Conservation (phyloP, 179 eudicot genomes). For the Corrigiola litoralis region DNA sequence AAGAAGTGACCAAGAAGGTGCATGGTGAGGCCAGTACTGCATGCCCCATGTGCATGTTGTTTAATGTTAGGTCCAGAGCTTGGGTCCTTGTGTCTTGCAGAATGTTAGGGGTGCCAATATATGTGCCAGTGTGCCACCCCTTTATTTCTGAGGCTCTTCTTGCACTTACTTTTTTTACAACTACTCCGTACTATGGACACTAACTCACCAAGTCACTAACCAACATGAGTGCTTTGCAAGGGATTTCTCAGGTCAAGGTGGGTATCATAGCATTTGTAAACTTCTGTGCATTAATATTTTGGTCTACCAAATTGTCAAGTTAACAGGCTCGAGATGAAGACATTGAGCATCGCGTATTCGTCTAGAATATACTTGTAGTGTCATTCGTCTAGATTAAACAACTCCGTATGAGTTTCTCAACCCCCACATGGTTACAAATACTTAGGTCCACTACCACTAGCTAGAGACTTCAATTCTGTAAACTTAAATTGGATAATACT, state of each 20-base stretch:
- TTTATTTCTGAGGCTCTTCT: conserved; percentile 10
- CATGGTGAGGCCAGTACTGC: conserved; percentile 10
- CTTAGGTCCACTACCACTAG: too few relatives aligned
- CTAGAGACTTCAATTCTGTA: too few relatives aligned
- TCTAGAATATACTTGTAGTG: too few relatives aligned
- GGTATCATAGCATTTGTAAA: background rate
- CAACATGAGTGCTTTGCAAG: background rate
- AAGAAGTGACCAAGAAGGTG: conserved; percentile 14
- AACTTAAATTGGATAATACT: too few relatives aligned
- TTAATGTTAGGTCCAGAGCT: conserved; percentile 31
- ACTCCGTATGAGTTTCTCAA: too few relatives aligned
- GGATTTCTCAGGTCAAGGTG: too few relatives aligned
- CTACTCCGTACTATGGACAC: too few relatives aligned
- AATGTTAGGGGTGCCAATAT: conserved; percentile 18
- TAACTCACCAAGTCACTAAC: background rate
- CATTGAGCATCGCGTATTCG: too few relatives aligned
- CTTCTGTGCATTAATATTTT: background rate
- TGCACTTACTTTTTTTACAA: background rate
- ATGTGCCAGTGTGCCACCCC: too few relatives aligned
- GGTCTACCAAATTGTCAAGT: background rate
- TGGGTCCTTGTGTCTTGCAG: conserved; percentile 19
- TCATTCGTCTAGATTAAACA: too few relatives aligned
- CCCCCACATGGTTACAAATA: too few relatives aligned
- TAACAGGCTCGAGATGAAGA: too few relatives aligned
- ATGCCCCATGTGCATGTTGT: conserved; percentile 32